Evolutionary conservation across 179 eudicot genomes (phyloP), one percentile per base, ranked within the genome.

Genomic region (Spinacia oleracea): DNA sequence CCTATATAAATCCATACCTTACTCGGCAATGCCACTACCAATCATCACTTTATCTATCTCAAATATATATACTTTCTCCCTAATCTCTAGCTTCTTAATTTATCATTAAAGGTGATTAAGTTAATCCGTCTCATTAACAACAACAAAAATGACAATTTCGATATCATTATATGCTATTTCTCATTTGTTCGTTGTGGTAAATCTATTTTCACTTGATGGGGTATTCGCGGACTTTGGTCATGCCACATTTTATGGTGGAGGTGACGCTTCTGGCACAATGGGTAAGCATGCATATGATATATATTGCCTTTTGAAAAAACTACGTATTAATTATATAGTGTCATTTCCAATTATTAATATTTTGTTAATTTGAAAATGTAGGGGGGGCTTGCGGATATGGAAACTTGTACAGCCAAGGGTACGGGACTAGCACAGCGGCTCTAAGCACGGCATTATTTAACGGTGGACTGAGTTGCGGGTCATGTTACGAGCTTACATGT

Each of bases 321-420:
- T n/a, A n/a, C n/a, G n/a, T n/a, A n/a, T n/a, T n/a, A n/a, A n/a
- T n/a, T n/a, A n/a, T n/a, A n/a, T n/a, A n/a, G n/a, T n/a, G n/a
- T n/a, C n/a, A n/a, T n/a, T n/a, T n/a, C n/a, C n/a, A n/a, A n/a
- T n/a, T n/a, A n/a, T n/a, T n/a, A n/a, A n/a, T n/a, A n/a, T 45
- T 53, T 53, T 9, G 5, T 18, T 53, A 20, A 53, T 70, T 69
- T 20, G 58, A n/a, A 53, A 79, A 70, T 64, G 64, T 78, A 90
- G 93, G 91, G 7, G 91, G 93, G 4, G 93, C 93, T 64, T 90
- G 93, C 80, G 93, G 93, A 4, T 90, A 87, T 72, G 91, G 90
- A 16, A 90, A 90, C 74, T 80, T 88, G 78, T 87, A 86, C 81
- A 88, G 91, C 81, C 84, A 82, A 78, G 93, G 93, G 2, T 90